Evolutionary conservation across 768 basidiomycete genomes (phyloP).

Genomic region (Crassisporium funariophilum): DNA sequence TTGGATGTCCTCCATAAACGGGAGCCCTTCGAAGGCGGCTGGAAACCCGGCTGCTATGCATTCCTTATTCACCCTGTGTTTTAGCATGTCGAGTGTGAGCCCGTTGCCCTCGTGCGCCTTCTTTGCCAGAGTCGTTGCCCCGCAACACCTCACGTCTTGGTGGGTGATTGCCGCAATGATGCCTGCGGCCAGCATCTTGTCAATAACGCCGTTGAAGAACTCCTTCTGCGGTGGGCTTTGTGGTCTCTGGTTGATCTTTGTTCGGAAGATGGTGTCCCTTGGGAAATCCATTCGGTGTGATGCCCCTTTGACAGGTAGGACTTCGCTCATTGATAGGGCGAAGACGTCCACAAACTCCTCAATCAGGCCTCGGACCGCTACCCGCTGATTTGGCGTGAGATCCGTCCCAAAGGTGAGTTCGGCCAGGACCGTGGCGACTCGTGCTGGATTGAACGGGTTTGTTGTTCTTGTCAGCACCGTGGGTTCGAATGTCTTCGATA

Average conservation of each 20-base stretch:
- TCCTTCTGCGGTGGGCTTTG: conserved; percentile 30
- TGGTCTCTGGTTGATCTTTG: conserved; percentile 27
- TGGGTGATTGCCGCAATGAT: conserved; percentile 31
- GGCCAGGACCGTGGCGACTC: conserved; percentile 21
- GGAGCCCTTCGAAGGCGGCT: conserved; percentile 16
- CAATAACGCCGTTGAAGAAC: conserved; percentile 31
- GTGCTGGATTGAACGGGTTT: conserved; percentile 24
- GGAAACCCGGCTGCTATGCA: conserved; percentile 28
- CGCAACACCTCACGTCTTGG: conserved; percentile 32
- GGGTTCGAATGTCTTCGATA: conserved; percentile 4
- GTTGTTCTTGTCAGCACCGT: conserved; percentile 19
- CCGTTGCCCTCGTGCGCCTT: conserved; percentile 35
- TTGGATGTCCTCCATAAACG: conserved; percentile 9
- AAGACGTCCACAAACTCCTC: conserved; percentile 39
- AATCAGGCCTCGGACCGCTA: conserved; percentile 22
- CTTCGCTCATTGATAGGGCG: conserved; percentile 37
- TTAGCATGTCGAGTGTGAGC: conserved; percentile 32
- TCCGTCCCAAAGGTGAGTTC: conserved; percentile 30
- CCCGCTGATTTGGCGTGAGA: conserved; percentile 21
- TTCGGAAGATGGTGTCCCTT: conserved; percentile 25
- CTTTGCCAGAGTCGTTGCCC: conserved; percentile 32
- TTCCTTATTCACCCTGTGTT: conserved; percentile 34
- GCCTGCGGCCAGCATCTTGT: conserved; percentile 35
- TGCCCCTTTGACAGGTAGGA: conserved; percentile 28
- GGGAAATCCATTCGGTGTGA: conserved; percentile 38